These are phyloP conservation scores for Ramichloridium luteum DNA, from an alignment of 2,329 filamentous ascomycete species.

Conservation along the genomic window DNA sequence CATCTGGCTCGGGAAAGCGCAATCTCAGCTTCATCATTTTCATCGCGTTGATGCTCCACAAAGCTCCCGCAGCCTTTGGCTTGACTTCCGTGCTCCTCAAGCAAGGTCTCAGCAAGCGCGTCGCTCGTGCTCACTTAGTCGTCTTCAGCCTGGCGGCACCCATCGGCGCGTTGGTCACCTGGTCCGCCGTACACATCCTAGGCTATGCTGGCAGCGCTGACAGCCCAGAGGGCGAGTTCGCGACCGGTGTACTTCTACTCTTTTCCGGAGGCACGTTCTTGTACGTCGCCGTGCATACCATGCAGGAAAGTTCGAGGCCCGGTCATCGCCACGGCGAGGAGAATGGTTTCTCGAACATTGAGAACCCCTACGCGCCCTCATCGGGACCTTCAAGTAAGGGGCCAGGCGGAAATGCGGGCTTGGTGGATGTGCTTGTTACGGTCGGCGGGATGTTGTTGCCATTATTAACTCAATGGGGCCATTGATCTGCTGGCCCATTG, in stretches of 20 bases:
- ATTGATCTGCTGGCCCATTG: conserved; percentile 59
- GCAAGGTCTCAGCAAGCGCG: conserved; percentile 79
- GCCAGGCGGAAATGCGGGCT: conserved; percentile 4
- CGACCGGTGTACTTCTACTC: conserved; percentile 83
- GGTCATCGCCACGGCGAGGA: conserved; percentile 34
- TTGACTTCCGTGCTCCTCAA: conserved; percentile 81
- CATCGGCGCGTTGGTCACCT: conserved; percentile 71
- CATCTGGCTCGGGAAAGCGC: conserved; percentile 34
- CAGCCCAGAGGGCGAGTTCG: conserved; percentile 57
- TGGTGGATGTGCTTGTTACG: conserved; percentile 50
- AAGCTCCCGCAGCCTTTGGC: conserved; percentile 82
- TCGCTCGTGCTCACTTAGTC: conserved; percentile 70
- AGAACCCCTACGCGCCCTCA: conserved; percentile 14
- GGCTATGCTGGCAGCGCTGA: conserved; percentile 50
- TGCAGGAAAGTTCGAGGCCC: conserved; percentile 57
- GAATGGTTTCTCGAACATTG: conserved; percentile 16
- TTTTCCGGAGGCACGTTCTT: conserved; percentile 94
- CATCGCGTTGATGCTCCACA: conserved; percentile 87
- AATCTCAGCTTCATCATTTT: conserved; percentile 86
- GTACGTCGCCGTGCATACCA: conserved; percentile 98
- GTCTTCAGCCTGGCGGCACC: conserved; percentile 89
- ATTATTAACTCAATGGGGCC: conserved; percentile 64
- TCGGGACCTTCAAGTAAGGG: conserved; percentile 3
- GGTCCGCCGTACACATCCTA: conserved; percentile 62
- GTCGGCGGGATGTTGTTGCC: conserved; percentile 68